phyloP scores from a whole-genome alignment of 805 yeast genomes.

The Candida vaughaniae region DNA sequence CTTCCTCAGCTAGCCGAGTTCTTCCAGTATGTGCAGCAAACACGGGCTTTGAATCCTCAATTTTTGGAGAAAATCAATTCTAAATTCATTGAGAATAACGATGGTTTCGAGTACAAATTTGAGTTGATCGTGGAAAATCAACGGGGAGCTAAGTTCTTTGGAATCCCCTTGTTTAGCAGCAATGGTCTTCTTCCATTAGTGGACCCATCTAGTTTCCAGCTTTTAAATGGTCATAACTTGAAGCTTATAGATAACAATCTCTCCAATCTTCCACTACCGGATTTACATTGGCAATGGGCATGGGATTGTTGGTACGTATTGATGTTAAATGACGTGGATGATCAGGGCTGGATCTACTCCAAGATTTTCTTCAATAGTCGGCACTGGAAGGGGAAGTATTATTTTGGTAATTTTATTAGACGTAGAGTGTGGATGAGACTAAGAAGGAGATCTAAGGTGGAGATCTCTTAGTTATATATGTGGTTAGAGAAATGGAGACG shows the following conservation, averaged over 20 bases:
- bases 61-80: conserved; percentile 7
- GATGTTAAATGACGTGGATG: conserved; percentile 72
- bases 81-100: conserved; percentile 1
- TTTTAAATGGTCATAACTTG: conserved; percentile 40
- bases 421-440: conserved; percentile 62
- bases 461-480: too few species aligned
- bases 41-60: conserved; percentile 4
- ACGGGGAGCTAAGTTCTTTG: conserved; percentile 52
- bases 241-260: conserved; percentile 25
- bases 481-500: too few species aligned
- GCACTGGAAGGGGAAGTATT: conserved; percentile 64
- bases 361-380: conserved; percentile 46
- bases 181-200: conserved; percentile 46
- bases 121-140: conserved; percentile 55
- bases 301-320: conserved; percentile 75
- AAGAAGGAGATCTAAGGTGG: conserved; percentile 10
- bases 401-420: conserved; percentile 61
- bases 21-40: conserved; percentile 3
- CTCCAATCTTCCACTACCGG: conserved; percentile 50
- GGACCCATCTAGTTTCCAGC: conserved; percentile 52
- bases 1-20: conserved; percentile 14
- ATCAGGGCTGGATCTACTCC: conserved; percentile 81
- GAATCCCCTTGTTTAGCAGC: conserved; percentile 48
- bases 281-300: conserved; percentile 61
- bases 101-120: conserved; percentile 14